Percentiles rank a stretch among this genome's conserved stretches.
Evolutionary conservation across 768 basidiomycete species (phyloP).

Genomic region (Podaxis carcinomalis): DNA sequence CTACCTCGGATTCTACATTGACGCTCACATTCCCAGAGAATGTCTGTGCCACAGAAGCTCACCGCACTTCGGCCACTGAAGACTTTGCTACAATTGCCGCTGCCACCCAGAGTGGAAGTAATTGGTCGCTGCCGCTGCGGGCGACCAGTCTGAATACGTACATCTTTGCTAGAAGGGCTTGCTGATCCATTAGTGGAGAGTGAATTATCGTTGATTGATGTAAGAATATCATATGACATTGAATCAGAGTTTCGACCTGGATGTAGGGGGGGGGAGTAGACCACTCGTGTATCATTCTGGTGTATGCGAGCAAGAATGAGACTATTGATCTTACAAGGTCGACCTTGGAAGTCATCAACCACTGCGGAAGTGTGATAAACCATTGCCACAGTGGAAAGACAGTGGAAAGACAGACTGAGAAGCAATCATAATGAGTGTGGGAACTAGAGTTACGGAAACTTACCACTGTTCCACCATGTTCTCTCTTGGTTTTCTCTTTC

Average conservation of each 20-base stretch:
- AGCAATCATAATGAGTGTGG: background rate
- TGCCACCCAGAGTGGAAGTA: constrained; percentile 20
- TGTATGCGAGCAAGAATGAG: too few species aligned
- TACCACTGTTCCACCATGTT: background rate
- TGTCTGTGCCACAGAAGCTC: constrained; percentile 23
- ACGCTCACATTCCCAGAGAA: constrained; percentile 30
- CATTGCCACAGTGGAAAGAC: too few species aligned
- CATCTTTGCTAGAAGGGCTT: constrained; percentile 24
- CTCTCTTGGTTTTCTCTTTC: background rate
- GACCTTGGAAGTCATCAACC: too few species aligned
- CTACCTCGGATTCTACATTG: constrained; percentile 22
- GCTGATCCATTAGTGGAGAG: constrained; percentile 12
- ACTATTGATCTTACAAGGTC: too few species aligned
- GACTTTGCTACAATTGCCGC: constrained; percentile 27
- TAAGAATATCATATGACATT: background rate
- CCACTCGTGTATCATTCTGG: too few species aligned
- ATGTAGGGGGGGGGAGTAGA: too few species aligned
- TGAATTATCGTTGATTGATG: background rate
- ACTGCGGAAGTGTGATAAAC: too few species aligned
- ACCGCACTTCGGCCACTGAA: constrained; percentile 29
- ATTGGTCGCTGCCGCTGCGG: constrained; percentile 26
- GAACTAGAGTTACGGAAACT: background rate
- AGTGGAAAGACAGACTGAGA: background rate
- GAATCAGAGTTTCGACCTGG: background rate
- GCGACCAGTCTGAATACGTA: constrained; percentile 32